These are phyloP conservation scores for Suillus discolor DNA, from an alignment of 768 basidiomycete genomes.

Conservation along the genomic window DNA sequence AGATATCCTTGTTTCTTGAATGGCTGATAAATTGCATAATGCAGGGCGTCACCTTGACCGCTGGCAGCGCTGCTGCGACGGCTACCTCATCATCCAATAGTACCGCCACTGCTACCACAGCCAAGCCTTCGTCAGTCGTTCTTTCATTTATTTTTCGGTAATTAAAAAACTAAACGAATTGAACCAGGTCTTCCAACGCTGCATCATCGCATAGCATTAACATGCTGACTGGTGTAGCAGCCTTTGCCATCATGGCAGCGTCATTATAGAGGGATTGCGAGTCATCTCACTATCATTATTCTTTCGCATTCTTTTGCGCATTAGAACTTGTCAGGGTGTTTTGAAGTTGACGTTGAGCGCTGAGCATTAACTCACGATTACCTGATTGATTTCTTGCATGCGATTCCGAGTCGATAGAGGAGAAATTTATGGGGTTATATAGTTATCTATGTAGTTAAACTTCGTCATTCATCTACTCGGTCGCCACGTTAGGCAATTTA, in stretches of 20 bases:
- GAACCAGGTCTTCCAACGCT: slow-evolving; percentile 5
- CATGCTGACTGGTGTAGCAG: slow-evolving; percentile 15
- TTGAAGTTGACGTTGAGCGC: not conserved
- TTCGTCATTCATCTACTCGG: not conserved
- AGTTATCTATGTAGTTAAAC: not conserved
- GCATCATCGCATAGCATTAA: slow-evolving; percentile 12
- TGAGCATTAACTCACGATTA: not conserved
- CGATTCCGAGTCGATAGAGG: not conserved
- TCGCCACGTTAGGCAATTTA: slow-evolving; percentile 1
- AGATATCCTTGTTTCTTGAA: not conserved
- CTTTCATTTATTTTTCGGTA: not conserved
- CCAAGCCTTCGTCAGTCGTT: slow-evolving; percentile 16
- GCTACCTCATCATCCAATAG: slow-evolving; percentile 20
- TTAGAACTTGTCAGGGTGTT: not conserved
- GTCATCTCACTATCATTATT: slow-evolving; percentile 1
- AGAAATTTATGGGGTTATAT: not conserved
- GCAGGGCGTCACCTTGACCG: slow-evolving; percentile 57
- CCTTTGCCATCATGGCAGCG: slow-evolving; percentile 15
- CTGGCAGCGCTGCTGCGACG: slow-evolving; percentile 29
- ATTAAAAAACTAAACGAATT: not conserved
- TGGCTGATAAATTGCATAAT: slow-evolving; percentile 10
- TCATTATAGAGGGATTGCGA: slow-evolving; percentile 14
- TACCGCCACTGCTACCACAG: slow-evolving; percentile 12
- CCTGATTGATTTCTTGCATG: slow-evolving; percentile 1
- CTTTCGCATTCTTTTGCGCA: slow-evolving; percentile 1